Evolutionary conservation across 352 stramenopile genomes (phyloP).

Genomic region (Globisporangium emineosum): DNA sequence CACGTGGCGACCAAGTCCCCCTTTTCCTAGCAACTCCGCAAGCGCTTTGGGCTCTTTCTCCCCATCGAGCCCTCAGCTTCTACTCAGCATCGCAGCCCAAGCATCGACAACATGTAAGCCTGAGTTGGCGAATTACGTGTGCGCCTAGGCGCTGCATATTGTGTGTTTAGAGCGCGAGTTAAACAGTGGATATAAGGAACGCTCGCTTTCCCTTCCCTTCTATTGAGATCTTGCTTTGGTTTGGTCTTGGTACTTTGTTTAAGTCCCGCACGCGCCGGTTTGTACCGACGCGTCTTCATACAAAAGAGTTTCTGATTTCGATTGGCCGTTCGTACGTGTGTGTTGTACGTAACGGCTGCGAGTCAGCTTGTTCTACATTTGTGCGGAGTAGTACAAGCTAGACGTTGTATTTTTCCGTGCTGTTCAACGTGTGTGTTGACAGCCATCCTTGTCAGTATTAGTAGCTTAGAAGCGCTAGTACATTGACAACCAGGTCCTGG

Average conservation of each 20-base stretch:
- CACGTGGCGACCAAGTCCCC: too few species aligned
- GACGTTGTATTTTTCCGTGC: not conserved
- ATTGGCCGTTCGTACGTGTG: not conserved
- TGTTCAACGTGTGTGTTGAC: too few species aligned
- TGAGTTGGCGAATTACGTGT: not conserved
- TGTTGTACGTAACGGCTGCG: not conserved
- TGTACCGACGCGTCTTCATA: not conserved
- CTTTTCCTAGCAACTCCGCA: not conserved
- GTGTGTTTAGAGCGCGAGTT: not conserved
- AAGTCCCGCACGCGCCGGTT: not conserved
- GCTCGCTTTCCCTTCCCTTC: not conserved
- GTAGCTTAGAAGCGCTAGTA: too few species aligned
- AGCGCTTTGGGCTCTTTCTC: not conserved
- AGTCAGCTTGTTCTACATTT: not conserved
- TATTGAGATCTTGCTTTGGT: not conserved
- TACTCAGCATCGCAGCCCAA: not conserved
- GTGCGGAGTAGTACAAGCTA: not conserved
- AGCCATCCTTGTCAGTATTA: too few species aligned
- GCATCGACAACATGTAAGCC: not conserved
- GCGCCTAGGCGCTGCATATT: not conserved
- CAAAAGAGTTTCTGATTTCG: not conserved
- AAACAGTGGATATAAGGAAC: not conserved
- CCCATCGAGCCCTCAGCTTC: not conserved
- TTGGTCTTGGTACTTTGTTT: not conserved
- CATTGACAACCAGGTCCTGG: too few species aligned